phyloP scores from a whole-genome alignment of 2,329 filamentous ascomycete species.

The Fusarium hostae region DNA sequence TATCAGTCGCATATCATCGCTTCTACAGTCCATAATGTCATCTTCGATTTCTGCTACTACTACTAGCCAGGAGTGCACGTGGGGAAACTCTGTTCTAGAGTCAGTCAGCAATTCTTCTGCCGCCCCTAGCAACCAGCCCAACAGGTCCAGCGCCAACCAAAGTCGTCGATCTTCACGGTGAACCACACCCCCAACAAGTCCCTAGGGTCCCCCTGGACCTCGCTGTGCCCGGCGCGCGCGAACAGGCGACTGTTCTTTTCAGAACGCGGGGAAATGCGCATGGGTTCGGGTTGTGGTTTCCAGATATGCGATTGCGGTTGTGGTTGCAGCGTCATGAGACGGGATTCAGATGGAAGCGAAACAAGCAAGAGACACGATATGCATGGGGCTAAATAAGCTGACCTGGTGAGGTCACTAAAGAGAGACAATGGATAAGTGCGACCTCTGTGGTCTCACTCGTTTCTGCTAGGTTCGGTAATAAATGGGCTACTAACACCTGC shows the following conservation, averaged over 20 bases:
- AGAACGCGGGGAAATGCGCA: constrained; percentile 39
- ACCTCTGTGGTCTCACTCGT: constrained; percentile 5
- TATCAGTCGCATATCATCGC: constrained; percentile 10
- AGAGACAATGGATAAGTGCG: constrained; percentile 13
- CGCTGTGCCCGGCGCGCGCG: constrained; percentile 25
- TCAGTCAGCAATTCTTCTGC: constrained; percentile 31
- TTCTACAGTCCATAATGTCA: constrained; percentile 10
- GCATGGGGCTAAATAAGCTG: neutral
- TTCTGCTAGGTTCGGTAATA: constrained; percentile 11
- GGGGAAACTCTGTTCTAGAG: constrained; percentile 32
- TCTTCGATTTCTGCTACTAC: constrained; percentile 7
- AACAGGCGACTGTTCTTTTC: constrained; percentile 28
- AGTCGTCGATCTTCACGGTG: constrained; percentile 34
- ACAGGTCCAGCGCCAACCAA: constrained; percentile 32
- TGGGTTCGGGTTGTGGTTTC: constrained; percentile 27
- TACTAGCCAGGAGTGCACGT: constrained; percentile 25
- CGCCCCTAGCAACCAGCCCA: constrained; percentile 37
- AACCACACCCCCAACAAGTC: constrained; percentile 27
- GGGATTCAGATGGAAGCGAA: constrained; percentile 26
- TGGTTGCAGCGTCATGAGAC: constrained; percentile 22
- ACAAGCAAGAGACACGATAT: constrained; percentile 28
- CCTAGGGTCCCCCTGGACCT: constrained; percentile 23
- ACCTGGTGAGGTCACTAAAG: constrained; percentile 8
- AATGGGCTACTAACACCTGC: constrained; percentile 25
- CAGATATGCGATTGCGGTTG: constrained; percentile 1